Base-by-base conservation (phyloP, 164 flowering plant genomes). In the Chloranthus sessilifolius region DNA sequence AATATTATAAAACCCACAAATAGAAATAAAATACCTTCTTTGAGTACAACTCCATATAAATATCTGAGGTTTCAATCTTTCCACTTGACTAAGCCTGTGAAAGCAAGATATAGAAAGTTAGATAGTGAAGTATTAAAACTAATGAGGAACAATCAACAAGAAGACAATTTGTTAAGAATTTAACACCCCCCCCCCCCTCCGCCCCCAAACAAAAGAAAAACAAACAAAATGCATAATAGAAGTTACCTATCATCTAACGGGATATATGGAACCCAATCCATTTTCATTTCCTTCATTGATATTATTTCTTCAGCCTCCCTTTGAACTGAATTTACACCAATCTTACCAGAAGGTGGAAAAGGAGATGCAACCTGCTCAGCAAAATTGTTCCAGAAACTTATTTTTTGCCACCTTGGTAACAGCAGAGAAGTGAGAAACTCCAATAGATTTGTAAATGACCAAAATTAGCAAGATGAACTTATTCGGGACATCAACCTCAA, bases 181-280 rank as follows among this genome's bases (percentile, higher is more conserved):
- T n/a, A n/a, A n/a, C n/a, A n/a, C n/a, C n/a, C n/a, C n/a, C n/a
- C n/a, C n/a, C n/a, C n/a, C n/a, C n/a, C n/a, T n/a, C n/a, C n/a
- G n/a, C n/a, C n/a, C n/a, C n/a, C n/a, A n/a, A n/a, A n/a, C n/a
- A n/a, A n/a, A 50, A 22, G 7, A n/a, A 14, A 3, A 27, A 11
- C 19, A 43, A 28, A 38, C 4, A 25, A 9, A 34, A 14, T 25
- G 42, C 5, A 30, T 30, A 26, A 26, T 5, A 45, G 43, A 21
- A 24, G 31, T 47, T 69, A 84, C 99, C 99, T 78, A 4, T 79
- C 62, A 47, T 81, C 95, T 37, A 89, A 64, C 28, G 99, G 99
- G 31, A 94, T 69, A 68, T 89, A 94, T 9, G 99, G 99, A 58
- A 85, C 77, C 99, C 99, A 94, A 41, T 76, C 99, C 97, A 94